Conservation (phyloP, 2,329 filamentous ascomycete genomes). For the Pestalotiopsis sp. region DNA sequence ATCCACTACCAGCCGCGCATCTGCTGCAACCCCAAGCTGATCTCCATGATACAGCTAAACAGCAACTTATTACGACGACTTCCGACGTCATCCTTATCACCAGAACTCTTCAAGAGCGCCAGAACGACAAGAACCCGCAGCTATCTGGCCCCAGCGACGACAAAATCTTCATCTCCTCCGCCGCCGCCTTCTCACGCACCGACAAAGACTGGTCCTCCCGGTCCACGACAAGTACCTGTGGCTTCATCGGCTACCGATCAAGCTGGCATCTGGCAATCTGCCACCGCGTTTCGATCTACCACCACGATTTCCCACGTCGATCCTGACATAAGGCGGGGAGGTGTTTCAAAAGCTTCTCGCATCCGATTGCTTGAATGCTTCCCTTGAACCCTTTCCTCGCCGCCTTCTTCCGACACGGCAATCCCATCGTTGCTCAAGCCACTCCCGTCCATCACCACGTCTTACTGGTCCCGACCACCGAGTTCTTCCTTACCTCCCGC, state of each 20-base stretch:
- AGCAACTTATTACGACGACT: conserved; percentile 1
- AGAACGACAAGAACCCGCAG: background rate
- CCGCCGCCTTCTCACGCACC: background rate
- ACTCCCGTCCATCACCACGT: conserved; percentile 89
- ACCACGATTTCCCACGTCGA: background rate
- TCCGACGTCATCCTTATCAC: background rate
- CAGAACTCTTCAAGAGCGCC: background rate
- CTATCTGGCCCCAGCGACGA: background rate
- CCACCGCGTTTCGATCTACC: conserved; percentile 1
- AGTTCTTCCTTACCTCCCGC: conserved; percentile 83
- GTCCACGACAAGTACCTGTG: conserved; percentile 2
- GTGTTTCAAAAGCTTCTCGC: conserved; percentile 20
- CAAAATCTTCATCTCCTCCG: background rate
- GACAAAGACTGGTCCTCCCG: background rate
- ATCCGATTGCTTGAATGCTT: conserved; percentile 75
- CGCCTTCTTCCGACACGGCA: conserved; percentile 87
- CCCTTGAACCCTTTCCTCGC: conserved; percentile 97
- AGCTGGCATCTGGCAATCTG: background rate
- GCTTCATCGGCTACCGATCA: background rate
- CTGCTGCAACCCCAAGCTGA: background rate
- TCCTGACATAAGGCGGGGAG: conserved; percentile 22
- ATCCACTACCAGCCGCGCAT: background rate
- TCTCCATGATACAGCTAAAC: background rate
- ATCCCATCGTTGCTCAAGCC: conserved; percentile 89
- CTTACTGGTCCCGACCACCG: conserved; percentile 89